These are phyloP conservation scores for Fusarium buxicola DNA, from an alignment of 2,329 filamentous ascomycete species.

Conservation along the genomic window DNA sequence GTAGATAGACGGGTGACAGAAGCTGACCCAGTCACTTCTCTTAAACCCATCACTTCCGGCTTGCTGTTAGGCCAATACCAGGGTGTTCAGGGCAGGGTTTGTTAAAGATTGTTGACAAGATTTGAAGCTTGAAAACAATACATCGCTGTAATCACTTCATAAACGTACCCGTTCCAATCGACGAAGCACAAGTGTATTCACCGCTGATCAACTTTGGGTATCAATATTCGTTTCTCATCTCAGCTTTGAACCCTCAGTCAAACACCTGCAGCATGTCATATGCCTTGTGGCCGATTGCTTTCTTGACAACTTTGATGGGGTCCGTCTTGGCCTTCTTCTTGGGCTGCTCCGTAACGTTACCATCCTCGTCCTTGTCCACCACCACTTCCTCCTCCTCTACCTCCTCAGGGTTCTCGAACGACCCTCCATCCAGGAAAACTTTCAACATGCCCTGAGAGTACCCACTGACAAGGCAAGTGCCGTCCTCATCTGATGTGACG, in stretches of 20 bases:
- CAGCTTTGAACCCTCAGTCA: conserved; percentile 54
- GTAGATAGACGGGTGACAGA: too few species aligned
- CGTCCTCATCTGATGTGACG: conserved; percentile 56
- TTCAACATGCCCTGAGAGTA: conserved; percentile 70
- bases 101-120: too few species aligned
- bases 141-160: too few species aligned
- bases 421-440: conserved; percentile 64
- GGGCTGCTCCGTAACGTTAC: conserved; percentile 23
- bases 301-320: conserved; percentile 58
- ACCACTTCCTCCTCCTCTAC: conserved; percentile 52
- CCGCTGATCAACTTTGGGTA: conserved; percentile 30
- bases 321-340: conserved; percentile 57
- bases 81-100: too few species aligned
- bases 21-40: too few species aligned
- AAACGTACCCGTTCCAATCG: too few species aligned
- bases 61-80: too few species aligned
- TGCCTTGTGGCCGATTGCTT: conserved; percentile 64
- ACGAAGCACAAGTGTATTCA: not conserved
- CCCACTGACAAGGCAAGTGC: conserved; percentile 64
- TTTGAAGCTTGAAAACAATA: too few species aligned
- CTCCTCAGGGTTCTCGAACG: conserved; percentile 57
- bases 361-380: conserved; percentile 45
- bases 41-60: too few species aligned
- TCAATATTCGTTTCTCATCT: conserved; percentile 32
- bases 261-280: conserved; percentile 67